Evolutionary conservation across 225 moss, liverwort and hornwort genomes (phyloP), one percentile per base, ranked within the genome.

Genomic region (Asterella californica): DNA sequence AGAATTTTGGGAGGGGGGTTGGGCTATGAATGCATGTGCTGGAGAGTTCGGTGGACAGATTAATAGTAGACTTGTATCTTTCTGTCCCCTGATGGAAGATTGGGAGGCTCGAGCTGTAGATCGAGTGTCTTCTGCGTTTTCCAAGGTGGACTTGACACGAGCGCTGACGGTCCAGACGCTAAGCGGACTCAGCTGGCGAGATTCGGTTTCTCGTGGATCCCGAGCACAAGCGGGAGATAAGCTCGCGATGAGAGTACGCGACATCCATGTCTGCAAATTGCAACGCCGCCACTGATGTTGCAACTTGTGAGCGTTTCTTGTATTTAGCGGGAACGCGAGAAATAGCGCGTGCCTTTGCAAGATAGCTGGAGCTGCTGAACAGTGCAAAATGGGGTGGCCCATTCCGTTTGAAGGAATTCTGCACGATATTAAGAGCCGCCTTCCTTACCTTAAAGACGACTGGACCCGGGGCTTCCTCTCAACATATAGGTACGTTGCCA

Each of bases 391-490:
- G 72, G 54, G 18, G n/a, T 66, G 47, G 61, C 30, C 18, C 67
- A 50, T 4, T 48, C 87, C 89, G 27, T 83, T 64, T 29, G 78
- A 76, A 34, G 91, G 91, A 78, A 60, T 95, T 53, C 55, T 83
- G 14, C 59, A 81, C 6, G 95, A 95, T 66, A n/a, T 91, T 62
- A 82, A 82, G 85, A 82, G 74, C 2, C 93, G 93, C 15, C 63
- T 90, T 30, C 87, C 86, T 0, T 92, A 89, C 77, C 84, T 90
- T 75, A 88, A 85, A 72, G 87, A 93, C 33, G 95, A 95, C 79
- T 95, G 95, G 92, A 89, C 74, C 4, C 81, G 86, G 15, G 93
- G 95, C 42, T 88, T 95, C 79, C 80, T 74, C 72, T 90, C 95
- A 27, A 89, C 90, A 36, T 90, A 90, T 83, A 88, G 90, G 95